Percentiles rank a stretch among this genome's conserved stretches.
These are phyloP conservation scores for Thielaviopsis musarum DNA, from an alignment of 2,329 filamentous ascomycete species.

Conservation along the genomic window DNA sequence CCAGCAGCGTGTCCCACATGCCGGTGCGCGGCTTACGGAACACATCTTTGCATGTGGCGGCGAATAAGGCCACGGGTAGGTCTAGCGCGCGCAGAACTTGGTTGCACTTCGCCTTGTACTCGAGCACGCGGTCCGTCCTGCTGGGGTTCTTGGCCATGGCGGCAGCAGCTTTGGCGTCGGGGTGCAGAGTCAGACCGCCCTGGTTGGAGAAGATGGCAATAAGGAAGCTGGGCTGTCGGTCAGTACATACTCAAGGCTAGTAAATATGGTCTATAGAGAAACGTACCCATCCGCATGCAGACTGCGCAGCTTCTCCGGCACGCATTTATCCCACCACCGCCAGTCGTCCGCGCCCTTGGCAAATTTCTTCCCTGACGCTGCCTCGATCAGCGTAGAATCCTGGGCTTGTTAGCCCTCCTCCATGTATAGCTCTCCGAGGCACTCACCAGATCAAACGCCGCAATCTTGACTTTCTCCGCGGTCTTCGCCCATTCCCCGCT, in stretches of 20 bases:
- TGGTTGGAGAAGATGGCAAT: constrained; percentile 82
- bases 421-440: not conserved
- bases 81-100: constrained; percentile 55
- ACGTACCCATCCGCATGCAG: constrained; percentile 53
- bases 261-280: not conserved
- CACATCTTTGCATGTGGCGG: constrained; percentile 64
- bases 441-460: constrained; percentile 51
- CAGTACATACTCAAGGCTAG: constrained; percentile 3
- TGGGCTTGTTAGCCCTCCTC: constrained; percentile 17
- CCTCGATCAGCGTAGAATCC: constrained; percentile 77
- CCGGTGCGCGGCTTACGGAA: constrained; percentile 77
- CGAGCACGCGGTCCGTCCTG: constrained; percentile 50
- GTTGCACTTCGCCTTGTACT: constrained; percentile 70
- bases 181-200: constrained; percentile 59
- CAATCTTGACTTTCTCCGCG: constrained; percentile 39
- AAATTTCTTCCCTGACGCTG: constrained; percentile 67
- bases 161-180: constrained; percentile 49
- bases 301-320: constrained; percentile 49
- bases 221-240: constrained; percentile 37
- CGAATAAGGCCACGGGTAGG: constrained; percentile 66
- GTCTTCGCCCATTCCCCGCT: constrained; percentile 16
- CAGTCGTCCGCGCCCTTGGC: constrained; percentile 58
- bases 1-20: constrained; percentile 59
- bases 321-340: constrained; percentile 76
- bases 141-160: constrained; percentile 42